Evolutionary conservation across 2,329 filamentous ascomycete genomes (phyloP).

Genomic region (Ceratocystis eucalypticola): DNA sequence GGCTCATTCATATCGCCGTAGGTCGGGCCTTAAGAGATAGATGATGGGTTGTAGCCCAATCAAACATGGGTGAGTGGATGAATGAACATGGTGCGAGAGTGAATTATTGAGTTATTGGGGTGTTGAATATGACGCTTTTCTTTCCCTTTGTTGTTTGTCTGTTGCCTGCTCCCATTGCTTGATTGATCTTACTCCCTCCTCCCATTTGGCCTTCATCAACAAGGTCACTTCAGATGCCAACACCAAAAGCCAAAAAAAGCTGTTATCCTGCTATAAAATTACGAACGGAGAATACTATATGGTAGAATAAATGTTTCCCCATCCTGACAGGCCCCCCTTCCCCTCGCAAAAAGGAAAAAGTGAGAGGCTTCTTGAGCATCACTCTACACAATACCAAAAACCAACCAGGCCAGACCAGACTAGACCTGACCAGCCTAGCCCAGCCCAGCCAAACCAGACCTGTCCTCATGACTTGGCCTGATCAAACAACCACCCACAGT

Average conservation of each 20-base stretch:
- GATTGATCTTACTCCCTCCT: no score
- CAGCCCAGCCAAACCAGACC: not conserved
- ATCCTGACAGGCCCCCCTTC: not conserved
- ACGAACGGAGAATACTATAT: not conserved
- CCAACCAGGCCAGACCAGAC: not conserved
- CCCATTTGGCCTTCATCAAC: no score
- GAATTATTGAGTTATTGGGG: not conserved
- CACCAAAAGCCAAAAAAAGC: not conserved
- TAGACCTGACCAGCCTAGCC: no score
- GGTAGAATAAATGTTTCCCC: not conserved
- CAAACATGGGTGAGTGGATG: constrained; percentile 15
- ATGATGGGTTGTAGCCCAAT: constrained; percentile 10
- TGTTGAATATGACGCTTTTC: not conserved
- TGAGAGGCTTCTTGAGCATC: not conserved
- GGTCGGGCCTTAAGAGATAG: not conserved
- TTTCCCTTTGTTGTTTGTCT: not conserved
- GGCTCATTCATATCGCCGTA: not conserved
- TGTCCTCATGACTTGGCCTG: not conserved
- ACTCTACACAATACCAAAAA: not conserved
- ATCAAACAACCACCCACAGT: not conserved
- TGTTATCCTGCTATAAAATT: no score
- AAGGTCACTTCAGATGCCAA: not conserved
- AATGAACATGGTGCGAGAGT: not conserved
- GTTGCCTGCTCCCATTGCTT: no score
- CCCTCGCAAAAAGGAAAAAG: not conserved